Conservation (phyloP, 2,329 filamentous ascomycete species). For the Penicillium frequentans region DNA sequence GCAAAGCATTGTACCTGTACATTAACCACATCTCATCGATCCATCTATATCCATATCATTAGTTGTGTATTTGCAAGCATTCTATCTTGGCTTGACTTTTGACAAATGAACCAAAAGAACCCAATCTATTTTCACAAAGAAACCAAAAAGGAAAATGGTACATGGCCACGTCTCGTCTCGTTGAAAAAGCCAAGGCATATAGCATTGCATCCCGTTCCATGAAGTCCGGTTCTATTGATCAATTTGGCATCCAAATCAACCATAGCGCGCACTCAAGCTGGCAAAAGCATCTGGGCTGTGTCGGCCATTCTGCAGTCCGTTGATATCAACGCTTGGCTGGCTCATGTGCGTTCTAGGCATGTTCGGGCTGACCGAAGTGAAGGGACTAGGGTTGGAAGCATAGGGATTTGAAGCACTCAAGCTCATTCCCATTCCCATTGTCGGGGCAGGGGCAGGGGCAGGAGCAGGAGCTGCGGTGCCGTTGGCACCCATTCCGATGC, state of each 20-base stretch:
- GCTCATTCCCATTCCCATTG: neutral
- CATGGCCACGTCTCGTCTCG: neutral
- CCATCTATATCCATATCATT: slow-evolving; percentile 18
- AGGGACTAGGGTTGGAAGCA: neutral
- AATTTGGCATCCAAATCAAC: slow-evolving; percentile 17
- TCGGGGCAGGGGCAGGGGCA: neutral
- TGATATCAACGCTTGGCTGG: slow-evolving; percentile 51
- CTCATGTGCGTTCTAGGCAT: slow-evolving; percentile 42
- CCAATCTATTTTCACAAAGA: neutral
- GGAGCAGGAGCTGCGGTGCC: slow-evolving; percentile 5
- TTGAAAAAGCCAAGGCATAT: neutral
- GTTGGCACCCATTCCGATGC: slow-evolving; percentile 17
- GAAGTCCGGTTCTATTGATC: neutral
- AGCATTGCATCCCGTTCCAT: neutral
- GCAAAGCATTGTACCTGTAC: slow-evolving; percentile 10
- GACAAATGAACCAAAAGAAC: neutral
- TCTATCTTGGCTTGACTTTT: slow-evolving; percentile 2
- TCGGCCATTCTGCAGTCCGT: slow-evolving; percentile 46
- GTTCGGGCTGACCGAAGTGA: neutral
- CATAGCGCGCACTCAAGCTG: slow-evolving; percentile 48
- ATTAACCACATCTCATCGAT: slow-evolving; percentile 13
- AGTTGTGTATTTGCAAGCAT: slow-evolving; percentile 1
- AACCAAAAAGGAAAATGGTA: neutral
- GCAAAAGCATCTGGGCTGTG: slow-evolving; percentile 55
- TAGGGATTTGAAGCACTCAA: neutral